phyloP scores from a whole-genome alignment of 176 grass and related monocot genomes.

The Sorghum bicolor region DNA sequence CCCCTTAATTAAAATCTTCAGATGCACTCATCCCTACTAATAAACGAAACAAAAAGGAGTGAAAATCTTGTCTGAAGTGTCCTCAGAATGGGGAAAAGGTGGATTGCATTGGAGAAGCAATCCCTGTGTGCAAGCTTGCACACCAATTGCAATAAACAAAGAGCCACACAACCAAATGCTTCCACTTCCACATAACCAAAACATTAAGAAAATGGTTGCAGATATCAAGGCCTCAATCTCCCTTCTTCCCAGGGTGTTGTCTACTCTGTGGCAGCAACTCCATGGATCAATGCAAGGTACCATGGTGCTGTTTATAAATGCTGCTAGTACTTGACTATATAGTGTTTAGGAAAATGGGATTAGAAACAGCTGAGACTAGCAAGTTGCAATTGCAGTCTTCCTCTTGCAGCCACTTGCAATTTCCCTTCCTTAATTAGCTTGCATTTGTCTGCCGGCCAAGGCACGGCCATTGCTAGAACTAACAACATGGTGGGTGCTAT shows the following conservation, averaged over 20 bases:
- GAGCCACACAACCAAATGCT: conserved; percentile 16
- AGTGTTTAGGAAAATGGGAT: conserved; percentile 5
- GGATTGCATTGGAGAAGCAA: conserved; percentile 44
- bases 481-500: neutral
- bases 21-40: neutral
- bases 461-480: neutral
- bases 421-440: neutral
- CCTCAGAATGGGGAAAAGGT: conserved; percentile 32
- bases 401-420: conserved; percentile 2
- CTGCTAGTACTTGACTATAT: conserved; percentile 22
- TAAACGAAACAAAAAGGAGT: conserved; percentile 26
- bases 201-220: conserved; percentile 9
- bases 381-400: neutral
- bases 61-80: conserved; percentile 23
- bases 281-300: conserved; percentile 26
- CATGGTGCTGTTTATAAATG: conserved; percentile 14
- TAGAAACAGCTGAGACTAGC: neutral
- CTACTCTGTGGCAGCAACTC: conserved; percentile 30
- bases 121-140: conserved; percentile 21
- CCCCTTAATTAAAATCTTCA: neutral
- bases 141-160: conserved; percentile 38
- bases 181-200: conserved; percentile 21
- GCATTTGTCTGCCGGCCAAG: neutral
- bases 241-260: conserved; percentile 35
- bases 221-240: conserved; percentile 12